These are phyloP conservation scores for Aspergillus sp. DNA, from an alignment of 2,329 filamentous ascomycete species.

Conservation along the genomic window DNA sequence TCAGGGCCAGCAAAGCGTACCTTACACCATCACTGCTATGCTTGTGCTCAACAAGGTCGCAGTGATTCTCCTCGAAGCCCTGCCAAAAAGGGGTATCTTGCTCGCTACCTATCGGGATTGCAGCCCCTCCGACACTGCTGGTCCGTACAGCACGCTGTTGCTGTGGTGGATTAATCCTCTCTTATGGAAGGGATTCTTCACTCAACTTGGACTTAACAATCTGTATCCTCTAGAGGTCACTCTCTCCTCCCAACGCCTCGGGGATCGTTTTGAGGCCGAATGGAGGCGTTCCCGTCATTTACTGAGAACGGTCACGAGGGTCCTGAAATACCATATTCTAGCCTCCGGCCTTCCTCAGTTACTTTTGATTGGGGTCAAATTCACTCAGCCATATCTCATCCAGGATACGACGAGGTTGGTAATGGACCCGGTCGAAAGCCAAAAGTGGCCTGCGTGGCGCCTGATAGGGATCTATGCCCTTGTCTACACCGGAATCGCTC, in stretches of 20 bases:
- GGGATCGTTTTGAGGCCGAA: neutral
- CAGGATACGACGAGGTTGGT: neutral
- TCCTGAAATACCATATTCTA: neutral
- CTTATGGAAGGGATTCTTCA: neutral
- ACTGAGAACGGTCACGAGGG: neutral
- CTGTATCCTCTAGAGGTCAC: neutral
- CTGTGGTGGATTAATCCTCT: neutral
- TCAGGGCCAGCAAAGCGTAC: too few relatives aligned
- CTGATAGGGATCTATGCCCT: neutral
- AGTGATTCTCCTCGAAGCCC: neutral
- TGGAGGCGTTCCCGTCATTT: neutral
- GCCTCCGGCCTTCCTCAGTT: neutral
- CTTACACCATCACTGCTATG: neutral
- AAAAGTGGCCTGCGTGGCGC: neutral
- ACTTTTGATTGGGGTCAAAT: neutral
- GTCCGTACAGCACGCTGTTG: neutral
- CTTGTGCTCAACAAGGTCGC: neutral
- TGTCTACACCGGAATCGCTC: neutral
- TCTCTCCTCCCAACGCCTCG: neutral
- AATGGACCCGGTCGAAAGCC: neutral
- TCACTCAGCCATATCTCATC: neutral
- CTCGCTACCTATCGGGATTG: neutral
- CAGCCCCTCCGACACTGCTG: neutral
- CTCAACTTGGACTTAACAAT: neutral
- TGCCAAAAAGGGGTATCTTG: neutral